These are phyloP conservation scores for Pseudopyrenochaeta lycopersici DNA, from an alignment of 2,329 filamentous ascomycete species.

Conservation along the genomic window DNA sequence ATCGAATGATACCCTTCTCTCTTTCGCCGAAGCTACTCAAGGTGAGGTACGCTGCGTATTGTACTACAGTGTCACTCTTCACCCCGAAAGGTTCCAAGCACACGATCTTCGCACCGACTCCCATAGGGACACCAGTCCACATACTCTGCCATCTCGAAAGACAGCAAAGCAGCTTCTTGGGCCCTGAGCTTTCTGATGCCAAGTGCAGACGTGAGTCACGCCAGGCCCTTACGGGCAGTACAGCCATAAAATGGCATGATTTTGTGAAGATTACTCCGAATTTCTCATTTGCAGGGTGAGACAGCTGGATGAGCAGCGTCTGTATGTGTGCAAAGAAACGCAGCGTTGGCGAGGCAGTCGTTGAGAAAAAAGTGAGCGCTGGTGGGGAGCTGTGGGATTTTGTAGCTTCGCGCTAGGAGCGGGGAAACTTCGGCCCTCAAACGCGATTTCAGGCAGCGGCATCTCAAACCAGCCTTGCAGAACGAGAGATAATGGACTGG, in stretches of 20 bases:
- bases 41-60: conserved; percentile 83
- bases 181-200: conserved; percentile 92
- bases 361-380: conserved; percentile 62
- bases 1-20: conserved; percentile 77
- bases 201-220: conserved; percentile 83
- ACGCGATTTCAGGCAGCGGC: neutral
- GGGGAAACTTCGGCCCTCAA: conserved; percentile 12
- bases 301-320: conserved; percentile 50
- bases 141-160: conserved; percentile 33
- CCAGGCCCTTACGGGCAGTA: conserved; percentile 86
- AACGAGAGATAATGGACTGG: too few species aligned
- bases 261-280: conserved; percentile 95
- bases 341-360: conserved; percentile 89
- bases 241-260: conserved; percentile 55
- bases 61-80: conserved; percentile 82
- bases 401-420: conserved; percentile 44
- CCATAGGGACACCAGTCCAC: conserved; percentile 71
- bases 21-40: conserved; percentile 51
- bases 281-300: conserved; percentile 85
- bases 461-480: too few species aligned
- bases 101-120: conserved; percentile 95
- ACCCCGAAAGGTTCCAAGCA: conserved; percentile 60
- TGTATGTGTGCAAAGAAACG: conserved; percentile 94
- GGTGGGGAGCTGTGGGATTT: conserved; percentile 36
- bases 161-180: conserved; percentile 38